phyloP scores from a whole-genome alignment of 2,329 filamentous ascomycete genomes.

The Pleoardoris graminearum region DNA sequence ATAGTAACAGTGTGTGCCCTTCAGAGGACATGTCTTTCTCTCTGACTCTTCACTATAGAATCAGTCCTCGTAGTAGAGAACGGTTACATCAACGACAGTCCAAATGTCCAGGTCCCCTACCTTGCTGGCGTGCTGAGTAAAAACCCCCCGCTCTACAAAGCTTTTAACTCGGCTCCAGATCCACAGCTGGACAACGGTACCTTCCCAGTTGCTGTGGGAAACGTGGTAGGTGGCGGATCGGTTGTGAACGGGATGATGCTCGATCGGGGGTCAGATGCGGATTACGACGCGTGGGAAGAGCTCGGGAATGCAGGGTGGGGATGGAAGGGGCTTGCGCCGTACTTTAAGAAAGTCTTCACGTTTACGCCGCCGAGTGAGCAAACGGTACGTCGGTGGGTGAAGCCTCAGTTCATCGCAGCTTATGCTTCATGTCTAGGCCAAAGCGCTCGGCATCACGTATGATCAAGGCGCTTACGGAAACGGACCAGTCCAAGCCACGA shows the following conservation, averaged over 20 bases:
- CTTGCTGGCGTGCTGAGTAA: not conserved
- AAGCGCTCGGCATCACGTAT: constrained; percentile 14
- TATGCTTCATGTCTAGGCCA: not conserved
- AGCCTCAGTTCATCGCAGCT: not conserved
- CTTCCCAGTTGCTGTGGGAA: not conserved
- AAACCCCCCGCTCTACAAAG: not conserved
- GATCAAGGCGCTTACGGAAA: constrained; percentile 12
- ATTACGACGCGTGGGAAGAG: constrained; percentile 59
- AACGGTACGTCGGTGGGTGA: not conserved
- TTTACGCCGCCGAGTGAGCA: constrained; percentile 17
- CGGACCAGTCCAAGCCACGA: constrained; percentile 12
- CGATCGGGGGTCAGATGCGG: constrained; percentile 40
- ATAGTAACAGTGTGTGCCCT: constrained; percentile 8
- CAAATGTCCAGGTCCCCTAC: constrained; percentile 13
- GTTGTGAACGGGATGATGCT: constrained; percentile 47
- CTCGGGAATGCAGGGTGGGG: constrained; percentile 59
- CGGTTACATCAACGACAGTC: constrained; percentile 15
- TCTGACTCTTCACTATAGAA: constrained; percentile 2
- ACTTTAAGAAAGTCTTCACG: constrained; percentile 38
- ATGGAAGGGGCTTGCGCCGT: constrained; percentile 32
- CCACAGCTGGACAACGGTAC: not conserved
- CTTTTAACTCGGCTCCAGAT: not conserved
- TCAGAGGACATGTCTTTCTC: not conserved
- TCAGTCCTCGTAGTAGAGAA: constrained; percentile 24
- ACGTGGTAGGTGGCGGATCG: constrained; percentile 41